Evolutionary conservation across 345 rosid species (phyloP).

Genomic region (Clausena lansium): DNA sequence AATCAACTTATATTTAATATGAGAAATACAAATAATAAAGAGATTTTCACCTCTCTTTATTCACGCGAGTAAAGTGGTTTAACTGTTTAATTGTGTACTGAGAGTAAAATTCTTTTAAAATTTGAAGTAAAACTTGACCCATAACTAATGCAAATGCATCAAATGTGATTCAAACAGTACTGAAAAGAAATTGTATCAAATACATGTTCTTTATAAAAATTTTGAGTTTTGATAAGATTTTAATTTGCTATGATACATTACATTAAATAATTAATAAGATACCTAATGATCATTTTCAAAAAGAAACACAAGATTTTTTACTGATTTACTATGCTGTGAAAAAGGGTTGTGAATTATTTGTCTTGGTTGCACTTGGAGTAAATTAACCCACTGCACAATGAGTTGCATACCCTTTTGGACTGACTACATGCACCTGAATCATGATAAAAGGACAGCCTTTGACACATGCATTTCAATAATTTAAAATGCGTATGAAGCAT

Average conservation of each 20-base stretch:
- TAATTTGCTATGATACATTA: too few relatives aligned
- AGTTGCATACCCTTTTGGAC: slow-evolving; percentile 12
- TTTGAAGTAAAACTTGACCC: too few relatives aligned
- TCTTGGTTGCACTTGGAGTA: background rate
- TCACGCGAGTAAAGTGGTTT: too few relatives aligned
- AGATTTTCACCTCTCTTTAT: too few relatives aligned
- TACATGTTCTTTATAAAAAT: too few relatives aligned
- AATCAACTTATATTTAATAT: too few relatives aligned
- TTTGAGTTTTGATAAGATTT: too few relatives aligned
- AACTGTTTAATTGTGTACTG: too few relatives aligned
- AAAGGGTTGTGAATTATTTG: background rate
- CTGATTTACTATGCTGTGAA: background rate
- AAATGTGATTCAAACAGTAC: background rate
- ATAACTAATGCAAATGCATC: too few relatives aligned
- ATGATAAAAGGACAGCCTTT: slow-evolving; percentile 11
- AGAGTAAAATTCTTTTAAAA: too few relatives aligned
- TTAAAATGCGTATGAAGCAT: background rate
- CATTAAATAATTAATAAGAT: too few relatives aligned
- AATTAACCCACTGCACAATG: background rate
- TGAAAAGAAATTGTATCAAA: background rate
- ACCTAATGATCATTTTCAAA: background rate
- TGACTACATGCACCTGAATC: slow-evolving; percentile 12
- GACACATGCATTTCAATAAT: background rate
- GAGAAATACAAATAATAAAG: too few relatives aligned
- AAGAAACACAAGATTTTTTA: background rate